Percentiles rank a stretch among this genome's conserved stretches.
Conservation (phyloP, 2,329 filamentous ascomycete species). For the Scedosporium aurantiacum region DNA sequence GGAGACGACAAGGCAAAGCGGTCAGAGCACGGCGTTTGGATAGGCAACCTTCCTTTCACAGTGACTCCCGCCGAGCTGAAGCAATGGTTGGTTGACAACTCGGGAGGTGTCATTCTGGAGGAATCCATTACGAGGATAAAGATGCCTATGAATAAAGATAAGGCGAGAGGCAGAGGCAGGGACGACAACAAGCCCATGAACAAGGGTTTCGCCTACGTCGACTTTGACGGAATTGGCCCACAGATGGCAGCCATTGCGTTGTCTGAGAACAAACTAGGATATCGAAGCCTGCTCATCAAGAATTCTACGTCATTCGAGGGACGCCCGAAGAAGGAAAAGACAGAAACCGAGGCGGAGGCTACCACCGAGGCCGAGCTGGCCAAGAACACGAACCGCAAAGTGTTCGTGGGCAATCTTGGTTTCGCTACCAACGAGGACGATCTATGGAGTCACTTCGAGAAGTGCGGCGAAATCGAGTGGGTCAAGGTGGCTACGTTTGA, state of each 20-base stretch:
- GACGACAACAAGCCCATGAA: constrained; percentile 37
- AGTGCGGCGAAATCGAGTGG: constrained; percentile 73
- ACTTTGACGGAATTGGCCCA: constrained; percentile 63
- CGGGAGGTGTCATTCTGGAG: constrained; percentile 52
- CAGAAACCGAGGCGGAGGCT: constrained; percentile 16
- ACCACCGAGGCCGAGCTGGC: constrained; percentile 16
- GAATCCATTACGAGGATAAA: constrained; percentile 75
- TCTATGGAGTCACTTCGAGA: constrained; percentile 67
- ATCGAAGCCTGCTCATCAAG: constrained; percentile 84
- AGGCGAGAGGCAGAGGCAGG: constrained; percentile 17
- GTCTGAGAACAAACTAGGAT: constrained; percentile 69
- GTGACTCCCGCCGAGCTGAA: constrained; percentile 64
- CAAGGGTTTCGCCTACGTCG: constrained; percentile 93
- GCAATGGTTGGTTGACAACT: constrained; percentile 66
- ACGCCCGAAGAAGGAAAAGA: constrained; percentile 58
- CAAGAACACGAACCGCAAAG: constrained; percentile 60
- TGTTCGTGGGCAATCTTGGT: constrained; percentile 85
- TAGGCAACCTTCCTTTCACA: constrained; percentile 86
- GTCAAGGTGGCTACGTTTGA: constrained; percentile 91
- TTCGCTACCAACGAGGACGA: constrained; percentile 76
- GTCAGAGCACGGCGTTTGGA: constrained; percentile 82
- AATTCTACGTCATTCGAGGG: constrained; percentile 83
- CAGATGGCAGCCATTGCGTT: constrained; percentile 70
- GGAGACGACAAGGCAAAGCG: constrained; percentile 35
- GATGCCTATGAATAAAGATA: constrained; percentile 40